Conservation (phyloP, 257 asterid species). For the Scutellaria galericulata region DNA sequence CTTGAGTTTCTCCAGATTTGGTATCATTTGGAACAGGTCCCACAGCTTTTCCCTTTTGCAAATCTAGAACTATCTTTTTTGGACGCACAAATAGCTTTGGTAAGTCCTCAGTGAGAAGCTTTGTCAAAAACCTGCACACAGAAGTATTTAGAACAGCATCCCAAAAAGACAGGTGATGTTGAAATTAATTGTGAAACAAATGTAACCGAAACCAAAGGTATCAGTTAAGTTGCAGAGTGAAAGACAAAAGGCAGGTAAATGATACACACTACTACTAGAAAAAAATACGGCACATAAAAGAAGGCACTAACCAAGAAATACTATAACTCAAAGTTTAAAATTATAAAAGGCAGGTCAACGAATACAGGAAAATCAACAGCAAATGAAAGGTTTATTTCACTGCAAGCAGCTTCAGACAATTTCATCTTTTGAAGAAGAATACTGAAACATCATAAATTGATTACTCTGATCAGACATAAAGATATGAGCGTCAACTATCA, state of each 20-base stretch:
- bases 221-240: neutral
- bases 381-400: neutral
- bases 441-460: neutral
- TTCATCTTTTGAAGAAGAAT: neutral
- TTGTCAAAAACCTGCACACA: constrained; percentile 75
- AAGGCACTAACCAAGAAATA: neutral
- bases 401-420: neutral
- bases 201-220: constrained; percentile 16
- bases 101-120: constrained; percentile 93
- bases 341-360: neutral
- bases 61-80: constrained; percentile 85
- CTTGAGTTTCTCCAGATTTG: constrained; percentile 70
- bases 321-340: neutral
- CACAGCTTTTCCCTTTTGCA: constrained; percentile 83
- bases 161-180: constrained; percentile 12
- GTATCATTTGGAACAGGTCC: constrained; percentile 59
- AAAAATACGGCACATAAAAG: neutral
- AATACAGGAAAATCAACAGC: neutral
- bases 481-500: neutral
- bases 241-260: constrained; percentile 6
- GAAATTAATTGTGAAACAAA: neutral
- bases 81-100: constrained; percentile 97
- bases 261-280: neutral
- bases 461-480: constrained; percentile 1
- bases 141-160: constrained; percentile 28